phyloP scores from a whole-genome alignment of 2,329 filamentous ascomycete species.

The Hypoxylon sp. region DNA sequence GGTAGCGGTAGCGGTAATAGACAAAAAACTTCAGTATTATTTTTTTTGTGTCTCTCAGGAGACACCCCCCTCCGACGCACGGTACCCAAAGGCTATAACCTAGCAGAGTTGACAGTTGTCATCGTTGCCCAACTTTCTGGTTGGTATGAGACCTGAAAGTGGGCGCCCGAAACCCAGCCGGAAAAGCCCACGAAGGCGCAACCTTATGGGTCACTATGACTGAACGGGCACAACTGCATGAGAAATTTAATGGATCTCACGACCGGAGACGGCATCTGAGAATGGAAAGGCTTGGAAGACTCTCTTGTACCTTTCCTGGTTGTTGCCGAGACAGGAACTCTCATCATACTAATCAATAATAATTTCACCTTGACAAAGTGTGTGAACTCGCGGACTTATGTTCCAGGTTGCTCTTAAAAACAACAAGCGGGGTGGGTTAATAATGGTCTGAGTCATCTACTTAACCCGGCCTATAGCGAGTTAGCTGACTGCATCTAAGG shows the following conservation, averaged over 20 bases:
- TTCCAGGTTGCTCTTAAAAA: neutral
- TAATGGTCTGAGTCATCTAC: constrained; percentile 6
- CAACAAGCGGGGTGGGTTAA: neutral
- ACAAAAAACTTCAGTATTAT: no score
- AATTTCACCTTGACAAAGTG: neutral
- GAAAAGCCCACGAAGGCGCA: constrained; percentile 8
- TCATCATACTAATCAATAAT: neutral
- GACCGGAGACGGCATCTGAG: constrained; percentile 9
- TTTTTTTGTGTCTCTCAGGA: no score
- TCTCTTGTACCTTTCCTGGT: constrained; percentile 3
- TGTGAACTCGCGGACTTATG: neutral
- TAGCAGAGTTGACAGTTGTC: constrained; percentile 22
- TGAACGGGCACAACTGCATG: constrained; percentile 22
- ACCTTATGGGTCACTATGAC: constrained; percentile 17
- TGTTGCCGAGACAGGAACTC: neutral
- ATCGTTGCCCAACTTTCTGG: constrained; percentile 10
- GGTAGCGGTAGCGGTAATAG: no score
- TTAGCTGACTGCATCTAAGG: neutral
- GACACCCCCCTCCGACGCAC: constrained; percentile 3
- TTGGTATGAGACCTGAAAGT: constrained; percentile 16
- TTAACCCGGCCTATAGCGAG: constrained; percentile 2
- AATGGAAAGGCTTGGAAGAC: no score
- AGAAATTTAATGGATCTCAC: constrained; percentile 20
- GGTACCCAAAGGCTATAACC: constrained; percentile 9
- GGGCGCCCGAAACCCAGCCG: constrained; percentile 24